Conservation (phyloP, 805 yeast genomes). For the Lachancea waltii region DNA sequence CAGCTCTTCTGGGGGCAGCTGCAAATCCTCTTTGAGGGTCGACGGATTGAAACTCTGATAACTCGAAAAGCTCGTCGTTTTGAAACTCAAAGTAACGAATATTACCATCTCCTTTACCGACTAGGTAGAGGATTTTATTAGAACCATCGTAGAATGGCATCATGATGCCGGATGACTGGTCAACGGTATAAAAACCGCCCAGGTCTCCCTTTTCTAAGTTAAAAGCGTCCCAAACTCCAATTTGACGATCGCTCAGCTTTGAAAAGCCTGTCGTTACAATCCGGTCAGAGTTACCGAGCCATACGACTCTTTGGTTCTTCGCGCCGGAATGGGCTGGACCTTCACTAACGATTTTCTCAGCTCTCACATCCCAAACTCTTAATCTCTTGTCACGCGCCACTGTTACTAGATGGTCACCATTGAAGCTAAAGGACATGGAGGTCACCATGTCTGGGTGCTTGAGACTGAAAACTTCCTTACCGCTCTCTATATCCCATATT, state of each 20-base stretch:
- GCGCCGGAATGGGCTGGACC: conserved; percentile 93
- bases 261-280: conserved; percentile 93
- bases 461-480: conserved; percentile 62
- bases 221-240: conserved; percentile 86
- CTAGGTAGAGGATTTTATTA: conserved; percentile 74
- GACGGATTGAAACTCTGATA: conserved; percentile 83
- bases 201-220: conserved; percentile 75
- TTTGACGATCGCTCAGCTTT: conserved; percentile 85
- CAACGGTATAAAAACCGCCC: conserved; percentile 81
- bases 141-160: conserved; percentile 86
- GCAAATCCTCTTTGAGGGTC: conserved; percentile 97
- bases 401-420: conserved; percentile 82
- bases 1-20: conserved; percentile 74
- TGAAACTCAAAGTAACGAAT: conserved; percentile 89
- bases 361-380: conserved; percentile 85
- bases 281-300: conserved; percentile 86
- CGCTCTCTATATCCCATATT: conserved; percentile 81
- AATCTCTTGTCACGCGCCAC: conserved; percentile 85
- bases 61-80: conserved; percentile 71
- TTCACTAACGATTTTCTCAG: conserved; percentile 68
- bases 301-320: conserved; percentile 76
- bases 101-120: conserved; percentile 98
- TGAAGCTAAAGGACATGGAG: conserved; percentile 85
- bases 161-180: conserved; percentile 86
- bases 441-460: conserved; percentile 88